Base-by-base conservation (phyloP, 2,329 filamentous ascomycete species). In the Coniochaeta prunicola region DNA sequence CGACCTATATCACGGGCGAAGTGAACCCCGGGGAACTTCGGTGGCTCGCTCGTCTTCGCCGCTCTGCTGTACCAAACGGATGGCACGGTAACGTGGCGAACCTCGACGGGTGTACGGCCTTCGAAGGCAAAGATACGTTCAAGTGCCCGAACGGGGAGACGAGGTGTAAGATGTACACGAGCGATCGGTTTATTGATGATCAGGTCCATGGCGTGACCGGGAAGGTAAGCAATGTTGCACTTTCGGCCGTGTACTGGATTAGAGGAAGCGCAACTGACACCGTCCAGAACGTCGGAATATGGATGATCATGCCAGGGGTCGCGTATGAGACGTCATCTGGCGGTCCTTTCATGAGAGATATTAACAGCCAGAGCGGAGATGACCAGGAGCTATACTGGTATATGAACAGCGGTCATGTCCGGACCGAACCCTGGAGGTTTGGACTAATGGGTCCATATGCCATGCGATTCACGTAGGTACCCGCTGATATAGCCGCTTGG, bases 161-260 rank as follows among this genome's bases (percentile, higher is more conserved):
- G 0, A 77, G 83, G 42, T 80, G 77, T 71, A 86, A 86, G 69
- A 86, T 86, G 72, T 86, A 83, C 68, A 83, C 80, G 0, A 81
- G 79, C 30, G 74, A 85, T 59, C 77, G 82, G 24, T 85, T 85
- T 66, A 85, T 86, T 60, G 83, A 86, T 59, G 80, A 86, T 62
- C 69, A 76, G 19, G 75, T 81, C 26, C 82, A 86, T 65, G 85
- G 83, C 63, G 61, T 76, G 66, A 73, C 69, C 1, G 66, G 69
- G 26, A 63, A 64, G 5, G 66, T 61, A 17, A 30, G 19, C 36
- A 62, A 9, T 63, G 63, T 13, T 65, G n/a, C 40, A 38, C 21
- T 2, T 48, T 48, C 15, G 2, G 13, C 40, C 2, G n/a, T 21
- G 4, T 7, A 21, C 13, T 40, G 36, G 31, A 12, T 33, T 40